These are phyloP conservation scores for Ocimum tenuiflorum DNA, from an alignment of 257 asterid species.

Conservation along the genomic window DNA sequence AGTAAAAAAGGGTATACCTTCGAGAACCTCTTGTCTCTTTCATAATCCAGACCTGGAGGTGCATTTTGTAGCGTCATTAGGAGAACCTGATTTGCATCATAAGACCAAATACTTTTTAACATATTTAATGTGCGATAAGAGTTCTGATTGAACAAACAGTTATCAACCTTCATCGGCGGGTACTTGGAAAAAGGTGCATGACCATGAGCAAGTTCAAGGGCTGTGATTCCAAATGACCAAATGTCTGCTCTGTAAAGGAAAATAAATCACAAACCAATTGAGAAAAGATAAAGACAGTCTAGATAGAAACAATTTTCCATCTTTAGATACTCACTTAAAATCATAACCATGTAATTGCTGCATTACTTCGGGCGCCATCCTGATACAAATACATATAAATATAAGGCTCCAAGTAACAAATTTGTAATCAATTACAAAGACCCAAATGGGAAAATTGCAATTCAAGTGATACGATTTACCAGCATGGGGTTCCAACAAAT, in stretches of 20 bases:
- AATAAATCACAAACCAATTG: conserved; percentile 20
- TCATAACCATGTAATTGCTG: conserved; percentile 95
- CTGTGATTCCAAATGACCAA: conserved; percentile 92
- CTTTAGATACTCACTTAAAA: conserved; percentile 58
- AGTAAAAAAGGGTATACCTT: conserved; percentile 49
- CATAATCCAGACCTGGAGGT: conserved; percentile 94
- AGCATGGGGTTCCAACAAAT: conserved; percentile 96
- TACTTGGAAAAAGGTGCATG: conserved; percentile 91
- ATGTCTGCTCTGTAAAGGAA: conserved; percentile 80
- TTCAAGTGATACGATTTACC: conserved; percentile 41
- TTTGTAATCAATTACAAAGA: background rate
- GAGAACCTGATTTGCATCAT: conserved; percentile 57
- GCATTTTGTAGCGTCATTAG: conserved; percentile 94
- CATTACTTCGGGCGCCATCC: conserved; percentile 99
- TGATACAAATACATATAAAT: conserved; percentile 21
- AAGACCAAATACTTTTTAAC: conserved; percentile 8
- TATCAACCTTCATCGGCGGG: conserved; percentile 86
- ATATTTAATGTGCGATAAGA: conserved; percentile 4
- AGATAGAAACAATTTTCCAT: conserved; percentile 10
- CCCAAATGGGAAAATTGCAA: background rate
- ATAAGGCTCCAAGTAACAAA: conserved; percentile 5
- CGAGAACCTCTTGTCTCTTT: conserved; percentile 82
- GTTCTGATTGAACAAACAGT: background rate
- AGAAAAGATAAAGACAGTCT: conserved; percentile 4
- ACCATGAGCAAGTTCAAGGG: conserved; percentile 96